phyloP scores from a whole-genome alignment of 257 asterid species.

The Paraleonurus japonicus region DNA sequence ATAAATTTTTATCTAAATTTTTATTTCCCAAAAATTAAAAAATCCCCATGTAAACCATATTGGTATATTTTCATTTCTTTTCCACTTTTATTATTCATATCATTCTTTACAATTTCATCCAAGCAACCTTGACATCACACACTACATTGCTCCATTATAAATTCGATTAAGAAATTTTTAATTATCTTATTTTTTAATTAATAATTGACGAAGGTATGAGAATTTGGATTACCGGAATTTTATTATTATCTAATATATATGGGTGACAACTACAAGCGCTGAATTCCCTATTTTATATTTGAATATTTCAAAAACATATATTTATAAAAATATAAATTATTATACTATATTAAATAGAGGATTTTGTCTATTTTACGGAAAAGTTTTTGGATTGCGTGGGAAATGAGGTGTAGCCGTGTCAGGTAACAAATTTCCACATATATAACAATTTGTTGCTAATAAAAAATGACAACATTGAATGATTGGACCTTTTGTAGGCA shows the following conservation, averaged over 20 bases:
- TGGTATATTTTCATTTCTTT: too few species aligned
- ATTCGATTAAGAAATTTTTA: not conserved
- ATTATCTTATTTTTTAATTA: too few species aligned
- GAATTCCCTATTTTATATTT: not conserved
- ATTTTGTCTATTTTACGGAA: not conserved
- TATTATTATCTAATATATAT: not conserved
- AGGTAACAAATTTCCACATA: not conserved
- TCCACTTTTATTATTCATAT: too few species aligned
- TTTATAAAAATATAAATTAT: too few species aligned
- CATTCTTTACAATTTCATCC: too few species aligned
- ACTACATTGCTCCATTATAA: not conserved
- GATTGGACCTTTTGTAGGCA: too few species aligned
- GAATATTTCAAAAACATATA: not conserved
- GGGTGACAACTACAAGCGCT: not conserved
- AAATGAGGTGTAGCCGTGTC: conserved; percentile 24
- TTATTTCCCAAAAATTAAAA: too few species aligned
- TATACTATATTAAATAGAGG: not conserved
- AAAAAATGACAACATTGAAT: not conserved
- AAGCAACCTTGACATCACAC: not conserved
- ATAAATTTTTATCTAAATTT: too few species aligned
- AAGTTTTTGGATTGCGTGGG: not conserved
- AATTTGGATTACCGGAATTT: not conserved
- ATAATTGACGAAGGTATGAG: too few species aligned
- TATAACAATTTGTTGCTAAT: not conserved
- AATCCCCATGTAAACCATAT: too few species aligned